Evolutionary conservation across 768 basidiomycete genomes (phyloP).

Genomic region (Mrakia gelida): DNA sequence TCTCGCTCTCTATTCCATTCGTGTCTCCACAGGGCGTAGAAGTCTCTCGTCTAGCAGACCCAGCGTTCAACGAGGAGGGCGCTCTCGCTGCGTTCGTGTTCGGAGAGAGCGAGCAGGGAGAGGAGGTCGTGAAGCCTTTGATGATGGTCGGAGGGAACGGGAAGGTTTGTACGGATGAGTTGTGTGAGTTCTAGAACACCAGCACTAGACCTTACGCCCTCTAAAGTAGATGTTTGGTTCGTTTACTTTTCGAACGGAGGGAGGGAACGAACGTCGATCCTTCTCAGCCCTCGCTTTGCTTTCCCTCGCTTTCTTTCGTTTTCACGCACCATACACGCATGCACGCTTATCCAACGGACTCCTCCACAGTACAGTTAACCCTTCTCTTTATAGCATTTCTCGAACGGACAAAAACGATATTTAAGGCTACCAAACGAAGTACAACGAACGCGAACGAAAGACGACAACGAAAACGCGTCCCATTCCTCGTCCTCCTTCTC

Average conservation of each 20-base stretch:
- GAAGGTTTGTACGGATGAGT: conserved; percentile 6
- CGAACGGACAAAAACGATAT: neutral
- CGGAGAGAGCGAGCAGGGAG: neutral
- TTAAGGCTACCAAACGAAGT: no score
- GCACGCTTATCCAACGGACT: no score
- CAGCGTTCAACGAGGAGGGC: neutral
- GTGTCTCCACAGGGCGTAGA: conserved; percentile 5
- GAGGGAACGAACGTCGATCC: no score
- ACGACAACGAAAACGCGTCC: neutral
- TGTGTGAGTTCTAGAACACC: neutral
- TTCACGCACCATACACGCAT: no score
- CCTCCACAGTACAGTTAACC: no score
- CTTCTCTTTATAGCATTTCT: neutral
- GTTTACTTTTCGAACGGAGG: no score
- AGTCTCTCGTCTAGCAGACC: conserved; percentile 10
- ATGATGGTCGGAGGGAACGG: conserved; percentile 5
- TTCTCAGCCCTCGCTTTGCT: neutral
- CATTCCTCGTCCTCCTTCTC: no score
- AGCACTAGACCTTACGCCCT: neutral
- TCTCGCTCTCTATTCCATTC: neutral
- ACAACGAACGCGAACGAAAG: neutral
- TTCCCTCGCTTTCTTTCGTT: neutral
- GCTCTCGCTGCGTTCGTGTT: conserved; percentile 3
- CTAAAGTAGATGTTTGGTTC: neutral
- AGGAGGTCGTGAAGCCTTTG: conserved; percentile 8